Evolutionary conservation across 2,329 filamentous ascomycete species (phyloP), one percentile per base, ranked within the genome.

Genomic region (Catunica adiposa): DNA sequence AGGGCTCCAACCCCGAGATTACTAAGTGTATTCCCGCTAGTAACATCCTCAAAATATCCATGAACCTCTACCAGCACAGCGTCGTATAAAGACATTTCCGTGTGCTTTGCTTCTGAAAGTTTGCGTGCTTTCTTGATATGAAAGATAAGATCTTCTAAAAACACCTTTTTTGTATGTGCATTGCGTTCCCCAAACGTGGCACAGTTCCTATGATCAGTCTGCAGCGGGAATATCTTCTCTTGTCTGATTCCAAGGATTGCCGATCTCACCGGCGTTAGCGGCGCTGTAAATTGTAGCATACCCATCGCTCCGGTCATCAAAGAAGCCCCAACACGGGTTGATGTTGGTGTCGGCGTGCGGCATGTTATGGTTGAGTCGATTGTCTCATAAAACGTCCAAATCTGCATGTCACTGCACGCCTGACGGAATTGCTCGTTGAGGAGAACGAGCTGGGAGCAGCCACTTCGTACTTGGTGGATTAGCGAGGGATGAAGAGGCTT

Each of bases 381-480:
- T 0, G 77, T 82, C 61, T 82, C 79, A 58, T 82, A 78, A 42
- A 82, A 76, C 0, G 78, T 79, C 78, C 79, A 82, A 11, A 82
- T 69, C 5, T 73, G 74, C 53, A 82, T 68, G 56, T 82, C 79
- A 37, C 74, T 74, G 0, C 77, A 73, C 3, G 79, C 71, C 2
- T 75, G 69, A 51, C 72, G 72, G 62, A 82, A 83, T 44, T 72
- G 70, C 2, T 79, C 74, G 17, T 80, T 74, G 50, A 71, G 68
- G 42, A 68, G 69, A 5, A 75, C 63, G 1, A 83, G 64, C 0
- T 70, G 63, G n/a, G 67, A 65, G 58, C 75, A 73, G 8, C 73
- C 74, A 0, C 80, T 67, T 0, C 70, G 71, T 0, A 82, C 66
- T 6, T 76, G 69, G 2, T 73, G 65, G 0, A 73, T 73, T 1